Base-by-base conservation (phyloP, 1,139 yeast genomes). In the Saccharomycopsis hybrid region DNA sequence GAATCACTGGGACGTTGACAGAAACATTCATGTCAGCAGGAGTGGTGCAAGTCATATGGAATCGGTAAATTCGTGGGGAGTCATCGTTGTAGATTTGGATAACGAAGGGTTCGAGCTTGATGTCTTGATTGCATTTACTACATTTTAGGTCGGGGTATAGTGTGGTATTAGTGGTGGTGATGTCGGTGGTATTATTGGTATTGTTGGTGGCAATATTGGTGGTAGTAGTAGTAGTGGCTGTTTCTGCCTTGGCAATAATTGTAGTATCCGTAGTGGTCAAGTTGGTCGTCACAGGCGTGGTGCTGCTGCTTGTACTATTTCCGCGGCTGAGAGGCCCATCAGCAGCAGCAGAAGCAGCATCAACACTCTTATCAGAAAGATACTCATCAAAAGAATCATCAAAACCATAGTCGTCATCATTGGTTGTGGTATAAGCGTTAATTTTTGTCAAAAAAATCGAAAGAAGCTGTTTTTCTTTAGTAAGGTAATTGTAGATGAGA, bases 401-500 rank as follows among this genome's bases (percentile, higher is more conserved):
- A 11, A 11, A 7, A 8, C 11, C 11, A 18, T 18, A 18, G 18
- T 18, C 18, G 7, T 31, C 35, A 7, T 7, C 7, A 11, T 31
- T 31, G 7, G 35, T 31, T 8, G 35, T 11, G 11, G 35, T 31
- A 11, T 31, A 11, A 18, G 18, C 18, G 25, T 44, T 44, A 9
- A 49, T n/a, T 30, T 41, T 33, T 7, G 31, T 33, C 3, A 49
- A 25, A 46, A 50, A 50, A 7, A 31, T 3, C 29, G 28, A 29
- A 11, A 46, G 42, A 8, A 46, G 32, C 18, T 39, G 48, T 27
- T 49, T 51, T 28, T 46, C 46, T 43, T 45, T 44, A 9, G 44
- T 39, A 4, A 48, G 18, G 30, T 48, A 51, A 35, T 51, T 51
- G 43, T 37, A 48, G n/a, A 46, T 41, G 8, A 51, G 39, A 7